Conservation (phyloP, 2,329 filamentous ascomycete genomes). For the Samsoniella hepiali region DNA sequence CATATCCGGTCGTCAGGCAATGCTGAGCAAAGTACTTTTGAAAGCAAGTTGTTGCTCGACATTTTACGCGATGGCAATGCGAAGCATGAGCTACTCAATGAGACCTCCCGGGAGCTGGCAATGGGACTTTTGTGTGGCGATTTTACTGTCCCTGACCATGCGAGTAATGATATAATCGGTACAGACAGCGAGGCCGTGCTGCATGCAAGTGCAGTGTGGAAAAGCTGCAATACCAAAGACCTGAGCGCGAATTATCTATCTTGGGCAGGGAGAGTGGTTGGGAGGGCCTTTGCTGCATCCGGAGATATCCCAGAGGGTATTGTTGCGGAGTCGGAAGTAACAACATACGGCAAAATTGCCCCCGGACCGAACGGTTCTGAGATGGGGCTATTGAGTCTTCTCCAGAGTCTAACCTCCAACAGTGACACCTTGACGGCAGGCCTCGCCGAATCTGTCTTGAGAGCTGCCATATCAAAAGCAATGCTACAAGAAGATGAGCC, state of each 20-base stretch:
- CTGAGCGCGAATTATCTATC: constrained; percentile 68
- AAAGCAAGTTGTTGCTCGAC: constrained; percentile 75
- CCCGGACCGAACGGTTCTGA: constrained; percentile 56
- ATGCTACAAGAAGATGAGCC: constrained; percentile 44
- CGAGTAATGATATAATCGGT: constrained; percentile 61
- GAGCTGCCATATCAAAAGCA: constrained; percentile 55
- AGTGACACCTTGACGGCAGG: constrained; percentile 55
- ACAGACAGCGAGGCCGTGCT: constrained; percentile 60
- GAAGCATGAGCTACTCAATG: constrained; percentile 62
- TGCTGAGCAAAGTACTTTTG: constrained; percentile 65
- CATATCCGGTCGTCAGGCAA: constrained; percentile 66
- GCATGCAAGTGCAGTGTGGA: constrained; percentile 68
- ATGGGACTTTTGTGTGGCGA: constrained; percentile 70
- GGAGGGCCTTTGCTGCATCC: constrained; percentile 75
- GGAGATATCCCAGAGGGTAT: constrained; percentile 63
- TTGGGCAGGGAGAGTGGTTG: constrained; percentile 84
- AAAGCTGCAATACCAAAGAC: constrained; percentile 64
- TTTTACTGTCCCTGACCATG: constrained; percentile 56
- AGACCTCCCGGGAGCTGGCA: constrained; percentile 66
- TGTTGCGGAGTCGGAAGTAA: constrained; percentile 56
- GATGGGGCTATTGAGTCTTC: constrained; percentile 56
- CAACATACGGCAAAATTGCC: constrained; percentile 46
- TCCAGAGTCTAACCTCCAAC: constrained; percentile 60
- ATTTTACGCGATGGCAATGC: constrained; percentile 71
- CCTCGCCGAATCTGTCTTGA: constrained; percentile 58